A percentile compares a stretch with the other conserved stretches of the same genome.
phyloP scores from a whole-genome alignment of 2,329 filamentous ascomycete genomes.

The Fusarium fracticaudum region DNA sequence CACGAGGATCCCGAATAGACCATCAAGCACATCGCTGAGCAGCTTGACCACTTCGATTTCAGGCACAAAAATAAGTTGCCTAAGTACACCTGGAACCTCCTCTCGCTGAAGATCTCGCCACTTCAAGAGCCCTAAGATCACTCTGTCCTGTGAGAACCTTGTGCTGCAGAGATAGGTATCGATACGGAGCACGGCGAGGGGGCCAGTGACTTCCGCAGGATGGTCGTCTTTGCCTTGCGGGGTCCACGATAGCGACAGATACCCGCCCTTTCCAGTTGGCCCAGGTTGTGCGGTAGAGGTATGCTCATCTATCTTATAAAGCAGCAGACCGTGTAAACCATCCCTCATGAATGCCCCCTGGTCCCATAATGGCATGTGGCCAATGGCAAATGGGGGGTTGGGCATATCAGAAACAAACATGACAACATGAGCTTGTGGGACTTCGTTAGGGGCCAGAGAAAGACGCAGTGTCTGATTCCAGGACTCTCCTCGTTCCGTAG shows the following conservation, averaged over 20 bases:
- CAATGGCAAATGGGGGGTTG: constrained; percentile 87
- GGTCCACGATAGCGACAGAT: constrained; percentile 85
- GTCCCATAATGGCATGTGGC: constrained; percentile 94
- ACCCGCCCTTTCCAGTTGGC: constrained; percentile 80
- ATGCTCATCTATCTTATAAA: constrained; percentile 93
- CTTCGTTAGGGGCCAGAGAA: constrained; percentile 80
- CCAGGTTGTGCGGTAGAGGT: constrained; percentile 75
- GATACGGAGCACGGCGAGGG: constrained; percentile 80
- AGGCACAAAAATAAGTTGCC: constrained; percentile 89
- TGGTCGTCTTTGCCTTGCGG: constrained; percentile 72
- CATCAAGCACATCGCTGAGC: constrained; percentile 86
- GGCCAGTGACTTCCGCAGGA: constrained; percentile 79
- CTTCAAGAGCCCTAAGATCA: constrained; percentile 82
- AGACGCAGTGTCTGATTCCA: constrained; percentile 93
- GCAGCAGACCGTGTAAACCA: constrained; percentile 79
- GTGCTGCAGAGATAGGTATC: constrained; percentile 95
- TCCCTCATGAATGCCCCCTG: constrained; percentile 89
- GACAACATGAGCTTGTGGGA: constrained; percentile 84
- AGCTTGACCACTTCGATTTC: constrained; percentile 99
- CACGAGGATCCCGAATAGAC: constrained; percentile 89
- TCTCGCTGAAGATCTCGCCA: constrained; percentile 83
- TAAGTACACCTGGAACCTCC: constrained; percentile 77
- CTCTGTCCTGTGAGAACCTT: constrained; percentile 90
- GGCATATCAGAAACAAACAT: constrained; percentile 91
- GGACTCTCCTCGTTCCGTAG: constrained; percentile 78